These are phyloP conservation scores for Sporothrix sp. DNA, from an alignment of 2,329 filamentous ascomycete species.

Conservation along the genomic window DNA sequence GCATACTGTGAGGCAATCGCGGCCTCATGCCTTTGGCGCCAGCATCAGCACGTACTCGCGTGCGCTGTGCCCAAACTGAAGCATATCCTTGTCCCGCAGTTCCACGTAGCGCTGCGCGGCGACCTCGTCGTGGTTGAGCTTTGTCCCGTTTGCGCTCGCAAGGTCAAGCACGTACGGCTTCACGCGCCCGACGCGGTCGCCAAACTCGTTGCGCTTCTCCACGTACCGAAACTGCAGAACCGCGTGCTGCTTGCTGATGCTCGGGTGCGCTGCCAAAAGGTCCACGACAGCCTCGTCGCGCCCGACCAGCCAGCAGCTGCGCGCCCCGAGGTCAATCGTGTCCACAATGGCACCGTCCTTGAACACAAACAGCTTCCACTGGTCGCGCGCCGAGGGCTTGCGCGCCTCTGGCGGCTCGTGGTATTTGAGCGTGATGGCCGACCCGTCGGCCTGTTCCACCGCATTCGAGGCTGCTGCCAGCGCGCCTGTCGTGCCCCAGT, in stretches of 20 bases:
- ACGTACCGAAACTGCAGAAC: slow-evolving; percentile 86
- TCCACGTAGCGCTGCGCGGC: slow-evolving; percentile 76
- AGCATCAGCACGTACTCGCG: slow-evolving; percentile 96
- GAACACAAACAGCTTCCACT: slow-evolving; percentile 90
- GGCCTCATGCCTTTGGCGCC: slow-evolving; percentile 35
- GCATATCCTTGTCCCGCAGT: slow-evolving; percentile 75
- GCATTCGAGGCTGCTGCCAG: slow-evolving; percentile 83
- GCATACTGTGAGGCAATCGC: too few relatives aligned
- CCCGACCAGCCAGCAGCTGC: slow-evolving; percentile 87
- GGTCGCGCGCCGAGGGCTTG: slow-evolving; percentile 67
- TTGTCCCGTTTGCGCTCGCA: slow-evolving; percentile 86
- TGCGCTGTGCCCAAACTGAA: slow-evolving; percentile 79
- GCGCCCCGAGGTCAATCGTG: slow-evolving; percentile 63
- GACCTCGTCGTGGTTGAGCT: slow-evolving; percentile 64
- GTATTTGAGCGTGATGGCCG: slow-evolving; percentile 79
- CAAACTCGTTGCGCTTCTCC: slow-evolving; percentile 76
- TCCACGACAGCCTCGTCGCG: slow-evolving; percentile 74
- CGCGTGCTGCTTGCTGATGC: slow-evolving; percentile 89
- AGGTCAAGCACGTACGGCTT: slow-evolving; percentile 88
- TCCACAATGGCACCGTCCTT: slow-evolving; percentile 73
- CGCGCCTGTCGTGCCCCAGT: slow-evolving; percentile 69
- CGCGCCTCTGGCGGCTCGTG: slow-evolving; percentile 90
- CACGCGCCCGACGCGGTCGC: slow-evolving; percentile 69
- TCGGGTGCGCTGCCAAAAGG: slow-evolving; percentile 77
- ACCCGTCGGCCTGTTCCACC: slow-evolving; percentile 59